Conservation (phyloP, 306 rosid species). For the Vigna unguiculata region DNA sequence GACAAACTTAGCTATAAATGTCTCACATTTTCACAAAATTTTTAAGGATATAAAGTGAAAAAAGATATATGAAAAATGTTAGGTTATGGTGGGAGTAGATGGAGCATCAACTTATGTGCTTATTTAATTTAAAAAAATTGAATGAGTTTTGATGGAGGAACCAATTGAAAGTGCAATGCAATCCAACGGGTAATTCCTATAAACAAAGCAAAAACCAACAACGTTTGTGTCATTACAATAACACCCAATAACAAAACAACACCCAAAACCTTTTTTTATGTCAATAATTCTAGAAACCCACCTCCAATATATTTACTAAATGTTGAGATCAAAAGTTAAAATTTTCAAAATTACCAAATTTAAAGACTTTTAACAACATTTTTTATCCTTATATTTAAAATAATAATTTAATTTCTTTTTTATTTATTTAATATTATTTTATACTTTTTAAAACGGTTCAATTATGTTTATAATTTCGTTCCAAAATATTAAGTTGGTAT, state of each 20-base stretch:
- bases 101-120: conserved; percentile 20
- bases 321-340: too few species aligned
- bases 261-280: not conserved
- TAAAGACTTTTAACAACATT: too few species aligned
- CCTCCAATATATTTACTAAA: not conserved
- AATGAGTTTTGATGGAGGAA: conserved; percentile 30
- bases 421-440: too few species aligned
- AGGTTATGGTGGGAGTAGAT: conserved; percentile 18
- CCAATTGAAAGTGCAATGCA: conserved; percentile 34
- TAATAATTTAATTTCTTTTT: too few species aligned
- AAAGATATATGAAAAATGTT: not conserved
- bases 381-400: too few species aligned
- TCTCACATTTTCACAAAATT: not conserved
- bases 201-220: conserved; percentile 12
- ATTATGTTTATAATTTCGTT: too few species aligned
- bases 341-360: too few species aligned
- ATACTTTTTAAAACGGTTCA: too few species aligned
- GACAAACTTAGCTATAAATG: not conserved
- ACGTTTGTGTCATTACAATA: not conserved
- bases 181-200: conserved; percentile 24
- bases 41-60: not conserved
- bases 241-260: not conserved
- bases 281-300: not conserved
- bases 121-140: not conserved
- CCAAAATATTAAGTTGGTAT: too few species aligned